Base-by-base conservation (phyloP, 192 early-diverging fungal species). In the Coemansia aciculifera region DNA sequence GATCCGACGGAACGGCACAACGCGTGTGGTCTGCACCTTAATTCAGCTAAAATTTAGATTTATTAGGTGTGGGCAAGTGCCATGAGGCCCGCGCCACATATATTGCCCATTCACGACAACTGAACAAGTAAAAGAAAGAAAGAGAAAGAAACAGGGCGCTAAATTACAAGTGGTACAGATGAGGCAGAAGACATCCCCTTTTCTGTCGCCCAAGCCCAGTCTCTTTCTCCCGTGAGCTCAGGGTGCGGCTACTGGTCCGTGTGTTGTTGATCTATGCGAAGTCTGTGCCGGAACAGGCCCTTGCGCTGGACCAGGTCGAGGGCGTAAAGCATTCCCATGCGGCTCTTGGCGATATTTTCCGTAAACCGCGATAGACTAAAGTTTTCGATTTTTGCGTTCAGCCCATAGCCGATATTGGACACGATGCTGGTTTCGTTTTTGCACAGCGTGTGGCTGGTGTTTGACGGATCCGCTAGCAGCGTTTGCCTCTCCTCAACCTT, bases 401-500 rank as follows among this genome's bases (percentile, higher is more conserved):
- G 81, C 27, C 89, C 90, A 86, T 92, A 97, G 6, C 93, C 91
- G 36, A 95, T 88, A 67, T 89, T 92, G 6, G 93, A 95, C 24
- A 96, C 88, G 48, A 98, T 92, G 66, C 91, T 85, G 15, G 92
- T 95, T 63, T 94, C 90, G 62, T 90, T 92, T 68, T 86, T 87
- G 54, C 93, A 87, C 54, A 86, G 77, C 39, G 96, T 96, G 61
- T 77, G 86, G 63, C 85, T 79, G 15, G 81, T 69, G 64, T 87
- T 72, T 43, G 37, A 44, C 31, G 85, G 83, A 61, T 89, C 84
- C 10, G 84, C 80, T 31, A 68, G 73, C 57, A 92, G 86, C 27
- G 87, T 93, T 79, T 97, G 95, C 43, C 85, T 87, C 80, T 98
- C 97, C 74, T 97, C 94, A 34, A 99, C 89, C 70, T 94, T 87